Evolutionary conservation across 257 asterid species (phyloP).

Genomic region (Solanum ossicruentum): DNA sequence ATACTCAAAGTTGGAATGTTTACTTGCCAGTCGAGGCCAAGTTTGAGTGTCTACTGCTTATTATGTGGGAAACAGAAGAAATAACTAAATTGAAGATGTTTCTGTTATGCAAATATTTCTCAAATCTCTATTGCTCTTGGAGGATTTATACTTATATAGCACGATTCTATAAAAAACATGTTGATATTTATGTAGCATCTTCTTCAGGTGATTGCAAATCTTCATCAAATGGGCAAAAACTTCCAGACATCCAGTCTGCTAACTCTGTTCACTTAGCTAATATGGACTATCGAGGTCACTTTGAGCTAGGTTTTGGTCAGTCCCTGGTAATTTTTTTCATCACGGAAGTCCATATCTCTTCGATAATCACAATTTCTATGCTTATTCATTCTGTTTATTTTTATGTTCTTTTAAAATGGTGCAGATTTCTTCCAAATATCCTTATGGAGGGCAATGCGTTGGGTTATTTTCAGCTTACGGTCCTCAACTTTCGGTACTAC

Average conservation of each 20-base stretch:
- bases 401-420: not conserved
- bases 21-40: too few species aligned
- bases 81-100: too few species aligned
- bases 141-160: not conserved
- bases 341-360: not conserved
- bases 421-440: conserved; percentile 41
- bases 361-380: not conserved
- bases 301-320: conserved; percentile 43
- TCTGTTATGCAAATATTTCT: too few species aligned
- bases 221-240: conserved; percentile 18
- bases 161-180: not conserved
- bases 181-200: not conserved
- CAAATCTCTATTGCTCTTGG: not conserved
- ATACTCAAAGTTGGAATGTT: too few species aligned
- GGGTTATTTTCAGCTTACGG: conserved; percentile 33
- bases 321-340: conserved; percentile 19
- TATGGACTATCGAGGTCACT: conserved; percentile 21
- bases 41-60: too few species aligned
- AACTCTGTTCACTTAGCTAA: not conserved
- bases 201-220: conserved; percentile 1
- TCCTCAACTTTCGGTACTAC: conserved; percentile 34
- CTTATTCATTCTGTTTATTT: not conserved
- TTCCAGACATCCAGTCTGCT: conserved; percentile 9
- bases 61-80: too few species aligned
- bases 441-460: conserved; percentile 38